Percentiles rank a stretch among this genome's conserved stretches.
These are phyloP conservation scores for Entomortierella chlamydospora DNA, from an alignment of 192 early-diverging fungal genomes.

Conservation along the genomic window DNA sequence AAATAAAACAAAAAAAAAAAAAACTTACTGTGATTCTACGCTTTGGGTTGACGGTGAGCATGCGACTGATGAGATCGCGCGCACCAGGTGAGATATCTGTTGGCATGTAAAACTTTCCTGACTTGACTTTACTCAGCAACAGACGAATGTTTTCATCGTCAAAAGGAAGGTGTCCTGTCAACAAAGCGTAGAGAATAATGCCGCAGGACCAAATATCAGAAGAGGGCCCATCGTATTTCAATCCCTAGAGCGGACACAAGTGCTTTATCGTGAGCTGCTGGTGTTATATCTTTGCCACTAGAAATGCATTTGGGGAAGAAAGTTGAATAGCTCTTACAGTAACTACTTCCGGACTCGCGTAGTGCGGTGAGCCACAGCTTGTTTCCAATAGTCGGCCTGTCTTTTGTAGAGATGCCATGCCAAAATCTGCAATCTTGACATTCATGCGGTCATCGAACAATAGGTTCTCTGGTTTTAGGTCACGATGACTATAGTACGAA, in stretches of 20 bases:
- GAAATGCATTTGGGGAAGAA: background rate
- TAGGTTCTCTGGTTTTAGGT: conserved; percentile 74
- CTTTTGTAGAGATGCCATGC: conserved; percentile 65
- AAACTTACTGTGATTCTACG: conserved; percentile 57
- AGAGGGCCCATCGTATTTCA: conserved; percentile 74
- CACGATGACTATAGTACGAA: conserved; percentile 62
- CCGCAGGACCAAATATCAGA: conserved; percentile 89
- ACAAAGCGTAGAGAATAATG: conserved; percentile 79
- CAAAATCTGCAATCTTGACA: conserved; percentile 79
- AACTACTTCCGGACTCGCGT: conserved; percentile 78
- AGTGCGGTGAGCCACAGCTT: conserved; percentile 80
- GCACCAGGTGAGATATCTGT: conserved; percentile 61
- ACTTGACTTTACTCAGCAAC: conserved; percentile 56
- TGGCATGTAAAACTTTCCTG: conserved; percentile 64
- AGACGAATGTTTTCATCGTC: conserved; percentile 57
- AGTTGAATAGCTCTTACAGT: conserved; percentile 21
- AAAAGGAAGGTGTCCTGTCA: conserved; percentile 84
- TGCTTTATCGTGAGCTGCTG: background rate
- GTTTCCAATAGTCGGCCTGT: conserved; percentile 60
- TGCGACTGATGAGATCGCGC: conserved; percentile 62
- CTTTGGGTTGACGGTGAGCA: conserved; percentile 59
- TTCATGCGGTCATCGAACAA: conserved; percentile 53
- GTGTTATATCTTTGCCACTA: background rate
- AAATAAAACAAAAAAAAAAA: background rate
- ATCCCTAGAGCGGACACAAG: conserved; percentile 24